phyloP scores from a whole-genome alignment of 305 asterid genomes.

The Fraxinus ornus region DNA sequence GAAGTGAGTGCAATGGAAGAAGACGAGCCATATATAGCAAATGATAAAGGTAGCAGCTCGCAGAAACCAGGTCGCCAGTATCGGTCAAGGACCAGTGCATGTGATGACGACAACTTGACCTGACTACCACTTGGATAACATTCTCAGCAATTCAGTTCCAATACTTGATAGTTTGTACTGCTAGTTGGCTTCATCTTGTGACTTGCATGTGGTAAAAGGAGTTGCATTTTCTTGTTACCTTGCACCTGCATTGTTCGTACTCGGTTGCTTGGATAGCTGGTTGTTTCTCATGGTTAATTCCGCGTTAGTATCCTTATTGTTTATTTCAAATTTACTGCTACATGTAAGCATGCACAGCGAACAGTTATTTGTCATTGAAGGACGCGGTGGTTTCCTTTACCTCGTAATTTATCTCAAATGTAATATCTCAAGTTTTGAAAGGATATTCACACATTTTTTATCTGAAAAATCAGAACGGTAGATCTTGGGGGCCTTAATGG shows the following conservation, averaged over 20 bases:
- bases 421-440: not conserved
- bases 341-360: not conserved
- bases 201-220: not conserved
- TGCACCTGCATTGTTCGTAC: not conserved
- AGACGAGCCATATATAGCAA: conserved; percentile 35
- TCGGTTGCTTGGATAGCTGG: not conserved
- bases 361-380: not conserved
- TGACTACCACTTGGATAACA: not conserved
- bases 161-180: not conserved
- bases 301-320: not conserved
- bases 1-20: conserved; percentile 63
- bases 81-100: conserved; percentile 42
- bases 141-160: not conserved
- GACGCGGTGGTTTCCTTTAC: not conserved
- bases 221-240: not conserved
- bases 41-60: conserved; percentile 23
- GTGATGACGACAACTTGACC: conserved; percentile 25
- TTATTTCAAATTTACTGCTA: not conserved
- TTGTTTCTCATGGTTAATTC: not conserved
- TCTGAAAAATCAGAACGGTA: not conserved
- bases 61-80: conserved; percentile 56
- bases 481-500: not conserved
- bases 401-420: not conserved
- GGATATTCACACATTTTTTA: not conserved
- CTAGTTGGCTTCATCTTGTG: not conserved